These are phyloP conservation scores for Pseudogymnoascus sp. DNA, from an alignment of 2,329 filamentous ascomycete genomes.

Conservation along the genomic window DNA sequence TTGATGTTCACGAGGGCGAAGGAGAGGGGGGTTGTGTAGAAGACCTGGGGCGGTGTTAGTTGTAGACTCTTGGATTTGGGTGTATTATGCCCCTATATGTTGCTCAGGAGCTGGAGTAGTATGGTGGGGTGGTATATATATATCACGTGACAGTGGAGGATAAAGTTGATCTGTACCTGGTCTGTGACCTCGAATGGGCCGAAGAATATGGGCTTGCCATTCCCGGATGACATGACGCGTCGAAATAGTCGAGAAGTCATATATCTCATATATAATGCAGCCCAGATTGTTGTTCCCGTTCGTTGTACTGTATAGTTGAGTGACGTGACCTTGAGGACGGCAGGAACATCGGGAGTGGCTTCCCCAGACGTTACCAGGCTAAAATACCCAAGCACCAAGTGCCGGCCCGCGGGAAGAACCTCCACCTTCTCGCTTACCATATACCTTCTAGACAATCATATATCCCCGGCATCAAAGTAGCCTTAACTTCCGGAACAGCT, in stretches of 20 bases:
- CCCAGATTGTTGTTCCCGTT: neutral
- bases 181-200: constrained; percentile 68
- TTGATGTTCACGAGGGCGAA: constrained; percentile 95
- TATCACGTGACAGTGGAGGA: neutral
- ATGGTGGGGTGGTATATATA: neutral
- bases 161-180: constrained; percentile 45
- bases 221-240: constrained; percentile 11
- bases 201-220: constrained; percentile 50
- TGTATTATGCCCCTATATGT: neutral
- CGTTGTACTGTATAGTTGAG: neutral
- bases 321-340: neutral
- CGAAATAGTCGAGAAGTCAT: neutral
- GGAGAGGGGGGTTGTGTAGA: constrained; percentile 68
- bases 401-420: neutral
- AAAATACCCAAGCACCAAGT: neutral
- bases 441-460: neutral
- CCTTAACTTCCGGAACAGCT: neutral
- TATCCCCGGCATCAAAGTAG: neutral
- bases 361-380: neutral
- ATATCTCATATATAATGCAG: neutral
- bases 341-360: neutral
- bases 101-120: neutral
- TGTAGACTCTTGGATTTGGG: neutral
- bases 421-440: neutral
- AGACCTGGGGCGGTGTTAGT: constrained; percentile 53